These are phyloP conservation scores for Aspergillus fructus DNA, from an alignment of 2,329 filamentous ascomycete species.

Conservation along the genomic window DNA sequence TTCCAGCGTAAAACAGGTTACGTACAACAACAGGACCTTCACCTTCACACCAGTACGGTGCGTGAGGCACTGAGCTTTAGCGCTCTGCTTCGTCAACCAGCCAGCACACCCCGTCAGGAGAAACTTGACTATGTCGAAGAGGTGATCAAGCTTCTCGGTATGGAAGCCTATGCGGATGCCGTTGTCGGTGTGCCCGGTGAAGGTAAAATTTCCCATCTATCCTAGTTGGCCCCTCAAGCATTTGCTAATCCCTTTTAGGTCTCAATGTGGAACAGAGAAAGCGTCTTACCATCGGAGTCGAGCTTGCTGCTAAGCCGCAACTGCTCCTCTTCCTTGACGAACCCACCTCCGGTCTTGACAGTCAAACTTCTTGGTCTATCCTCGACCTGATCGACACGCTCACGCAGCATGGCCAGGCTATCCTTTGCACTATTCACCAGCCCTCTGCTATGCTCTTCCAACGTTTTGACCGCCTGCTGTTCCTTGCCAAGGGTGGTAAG, in stretches of 20 bases:
- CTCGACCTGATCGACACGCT: conserved; percentile 84
- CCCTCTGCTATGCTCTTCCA: conserved; percentile 95
- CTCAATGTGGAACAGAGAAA: conserved; percentile 65
- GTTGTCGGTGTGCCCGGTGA: conserved; percentile 88
- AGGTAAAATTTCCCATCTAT: conserved; percentile 46
- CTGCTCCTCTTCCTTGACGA: conserved; percentile 91
- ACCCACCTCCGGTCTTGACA: conserved; percentile 90
- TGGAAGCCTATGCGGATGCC: conserved; percentile 87
- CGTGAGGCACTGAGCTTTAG: conserved; percentile 86
- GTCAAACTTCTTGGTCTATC: conserved; percentile 91
- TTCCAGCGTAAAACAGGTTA: conserved; percentile 94
- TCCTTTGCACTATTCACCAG: conserved; percentile 97
- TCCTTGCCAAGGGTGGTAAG: conserved; percentile 64
- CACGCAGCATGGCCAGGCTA: conserved; percentile 83
- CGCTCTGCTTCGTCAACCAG: conserved; percentile 80
- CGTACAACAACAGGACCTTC: conserved; percentile 89
- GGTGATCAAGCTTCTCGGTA: conserved; percentile 85
- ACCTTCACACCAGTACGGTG: conserved; percentile 79
- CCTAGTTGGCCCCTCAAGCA: neutral
- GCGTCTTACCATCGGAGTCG: conserved; percentile 91
- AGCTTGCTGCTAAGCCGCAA: conserved; percentile 86
- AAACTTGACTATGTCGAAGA: conserved; percentile 87
- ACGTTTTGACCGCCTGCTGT: conserved; percentile 68
- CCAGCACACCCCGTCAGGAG: conserved; percentile 67
- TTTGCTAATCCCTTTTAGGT: conserved; percentile 29